Base-by-base conservation (phyloP, 2,329 filamentous ascomycete species). In the Emydomyces testavorans region DNA sequence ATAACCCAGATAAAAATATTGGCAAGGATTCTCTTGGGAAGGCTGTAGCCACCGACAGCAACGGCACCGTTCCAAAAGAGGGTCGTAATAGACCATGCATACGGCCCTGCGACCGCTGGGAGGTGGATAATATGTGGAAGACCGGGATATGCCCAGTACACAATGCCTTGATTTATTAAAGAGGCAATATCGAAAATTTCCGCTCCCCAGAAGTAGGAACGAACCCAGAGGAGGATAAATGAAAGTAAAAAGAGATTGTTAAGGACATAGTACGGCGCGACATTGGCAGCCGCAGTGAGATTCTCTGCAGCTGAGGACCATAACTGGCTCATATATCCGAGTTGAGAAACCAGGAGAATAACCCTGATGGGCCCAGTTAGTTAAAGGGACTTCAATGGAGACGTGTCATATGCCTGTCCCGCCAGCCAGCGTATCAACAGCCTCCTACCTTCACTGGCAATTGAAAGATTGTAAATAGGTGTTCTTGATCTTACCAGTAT, bases 1-100 rank as follows among this genome's bases (percentile, higher is more conserved):
- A 90, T 80, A 21, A 81, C 79, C 88, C 88, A 94, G 60, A 94
- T 84, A 57, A 88, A 87, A 55, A 94, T 72, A 61, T 94, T 94
- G 44, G 85, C 87, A 20, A 92, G 77, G 55, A 94, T 81, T 40
- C 85, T 73, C n/a, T 84, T 82, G 1, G 82, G 73, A 3, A 87
- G 65, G 50, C 71, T 76, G 49, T 80, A 69, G 6, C 79, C 75
- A 60, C 85, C 73, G n/a, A 90, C 77, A 62, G 85, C 84, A 40
- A 89, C 80, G 16, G 88, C 86, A 6, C 88, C 88, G 57, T 87
- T 85, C 85, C 86, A 94, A 72, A 89, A 90, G 46, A 94, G 74
- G 24, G 85, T 83, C 11, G 90, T 80, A 60, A 92, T 85, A 11
- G 83, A 88, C 85, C 86, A 94, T 1, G 83, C 85, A 56, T 94